Evolutionary conservation across 257 asterid genomes (phyloP).

Genomic region (Solanum bulbocastanum): DNA sequence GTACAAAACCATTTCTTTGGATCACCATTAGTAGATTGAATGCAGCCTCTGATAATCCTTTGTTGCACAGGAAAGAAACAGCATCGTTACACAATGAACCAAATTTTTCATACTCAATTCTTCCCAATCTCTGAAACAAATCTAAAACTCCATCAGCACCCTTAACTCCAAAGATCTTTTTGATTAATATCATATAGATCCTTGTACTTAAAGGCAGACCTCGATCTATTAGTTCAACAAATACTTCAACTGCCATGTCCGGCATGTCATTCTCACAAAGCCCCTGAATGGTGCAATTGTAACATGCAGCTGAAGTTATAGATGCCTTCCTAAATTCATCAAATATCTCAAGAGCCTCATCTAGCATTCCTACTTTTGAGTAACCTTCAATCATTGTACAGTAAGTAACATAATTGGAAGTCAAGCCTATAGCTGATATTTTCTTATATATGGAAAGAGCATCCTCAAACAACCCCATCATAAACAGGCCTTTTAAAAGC

Average conservation of each 20-base stretch:
- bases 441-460: slow-evolving; percentile 40
- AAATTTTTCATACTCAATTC: slow-evolving; percentile 19
- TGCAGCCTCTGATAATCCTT: slow-evolving; percentile 42
- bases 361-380: slow-evolving; percentile 52
- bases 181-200: slow-evolving; percentile 33
- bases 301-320: slow-evolving; percentile 43
- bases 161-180: slow-evolving; percentile 13
- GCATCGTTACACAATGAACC: slow-evolving; percentile 27
- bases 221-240: slow-evolving; percentile 31
- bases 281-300: slow-evolving; percentile 41
- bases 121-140: slow-evolving; percentile 36
- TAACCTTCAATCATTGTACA: slow-evolving; percentile 60
- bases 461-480: slow-evolving; percentile 78
- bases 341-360: slow-evolving; percentile 64
- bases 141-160: slow-evolving; percentile 41
- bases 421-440: slow-evolving; percentile 37
- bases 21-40: slow-evolving; percentile 22
- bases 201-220: slow-evolving; percentile 34
- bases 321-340: slow-evolving; percentile 37
- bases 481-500: slow-evolving; percentile 57
- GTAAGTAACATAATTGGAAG: slow-evolving; percentile 42
- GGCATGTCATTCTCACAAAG: slow-evolving; percentile 51
- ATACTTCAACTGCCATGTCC: slow-evolving; percentile 48
- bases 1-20: slow-evolving; percentile 29
- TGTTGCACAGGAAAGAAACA: slow-evolving; percentile 37